These are phyloP conservation scores for Chaetomium sp. DNA, from an alignment of 2,329 filamentous ascomycete species.

Conservation along the genomic window DNA sequence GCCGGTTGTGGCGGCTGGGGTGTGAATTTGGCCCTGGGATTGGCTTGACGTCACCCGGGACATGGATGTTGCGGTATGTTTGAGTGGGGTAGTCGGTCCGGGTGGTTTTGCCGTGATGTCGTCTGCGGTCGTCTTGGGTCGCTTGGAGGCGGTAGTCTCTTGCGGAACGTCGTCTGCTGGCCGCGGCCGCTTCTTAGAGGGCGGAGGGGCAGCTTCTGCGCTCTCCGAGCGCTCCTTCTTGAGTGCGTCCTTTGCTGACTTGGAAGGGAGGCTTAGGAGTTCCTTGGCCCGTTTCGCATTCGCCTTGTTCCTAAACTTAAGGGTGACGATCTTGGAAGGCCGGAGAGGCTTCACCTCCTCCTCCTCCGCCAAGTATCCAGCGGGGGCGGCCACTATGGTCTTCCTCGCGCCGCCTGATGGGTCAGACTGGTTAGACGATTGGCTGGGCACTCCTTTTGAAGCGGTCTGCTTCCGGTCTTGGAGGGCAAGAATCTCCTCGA, in stretches of 20 bases:
- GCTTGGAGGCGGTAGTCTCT: constrained; percentile 41
- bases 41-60: constrained; percentile 57
- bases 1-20: constrained; percentile 51
- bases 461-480: constrained; percentile 38
- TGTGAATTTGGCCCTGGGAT: constrained; percentile 53
- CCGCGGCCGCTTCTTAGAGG: constrained; percentile 54
- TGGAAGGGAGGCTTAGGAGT: constrained; percentile 50
- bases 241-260: constrained; percentile 42
- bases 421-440: constrained; percentile 36
- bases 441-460: constrained; percentile 33
- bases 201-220: constrained; percentile 45
- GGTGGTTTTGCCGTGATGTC: constrained; percentile 40
- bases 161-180: constrained; percentile 42
- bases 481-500: constrained; percentile 51
- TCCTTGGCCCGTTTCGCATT: constrained; percentile 49
- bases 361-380: constrained; percentile 37
- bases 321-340: constrained; percentile 44
- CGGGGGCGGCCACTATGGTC: constrained; percentile 38
- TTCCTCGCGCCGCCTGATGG: constrained; percentile 43
- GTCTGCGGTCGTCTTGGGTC: constrained; percentile 47
- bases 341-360: constrained; percentile 35
- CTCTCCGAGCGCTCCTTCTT: constrained; percentile 49
- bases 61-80: constrained; percentile 52
- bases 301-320: constrained; percentile 52
- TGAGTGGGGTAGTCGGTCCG: constrained; percentile 55